Evolutionary conservation across 148 eudicot genomes (phyloP), one percentile per base, ranked within the genome.

Genomic region (Nepenthes gracilis): DNA sequence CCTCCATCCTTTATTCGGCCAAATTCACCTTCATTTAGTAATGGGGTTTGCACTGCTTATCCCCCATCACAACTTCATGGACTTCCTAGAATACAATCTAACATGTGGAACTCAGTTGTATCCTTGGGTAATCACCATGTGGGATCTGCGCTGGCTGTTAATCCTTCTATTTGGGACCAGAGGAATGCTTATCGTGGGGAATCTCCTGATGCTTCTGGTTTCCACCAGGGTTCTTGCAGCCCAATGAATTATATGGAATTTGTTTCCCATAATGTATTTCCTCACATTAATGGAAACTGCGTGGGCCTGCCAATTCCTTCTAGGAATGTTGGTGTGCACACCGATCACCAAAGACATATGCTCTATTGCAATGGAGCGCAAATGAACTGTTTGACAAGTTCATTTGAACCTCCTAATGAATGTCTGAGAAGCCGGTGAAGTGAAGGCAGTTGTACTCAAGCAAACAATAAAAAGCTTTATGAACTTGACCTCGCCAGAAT

Each of bases 401-500:
- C 87, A 14, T 86, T 78, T 74, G 88, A 78, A 55, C 79, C 83
- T 67, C 71, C 83, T 13, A 78, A 69, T 64, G 97, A 86, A 68
- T 81, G 85, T 45, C 53, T 70, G 63, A 77, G 85, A 73, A 65
- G 64, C 38, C 86, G 83, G 40, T 78, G 95, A 72, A 78, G 62
- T 68, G 90, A 84, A 49, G 72, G 81, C 60, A 61, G 45, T 73
- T 81, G 80, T 33, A 67, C 58, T 66, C 88, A 71, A 67, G 61
- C 74, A 48, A 95, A 90, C 75, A 84, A 75, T 69, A 86, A 80
- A 74, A 90, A 82, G 45, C 97, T 82, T 57, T 90, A 74, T 72
- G 95, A 90, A 77, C 95, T 90, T 66, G 90, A 90, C 66, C 43
- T 90, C 57, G 95, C 80, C 36, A 78, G 85, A 47, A 90, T 90